Percentiles rank a stretch among this genome's conserved stretches.
Evolutionary conservation across 768 basidiomycete genomes (phyloP).

Genomic region (Auricularia auricula-judae): DNA sequence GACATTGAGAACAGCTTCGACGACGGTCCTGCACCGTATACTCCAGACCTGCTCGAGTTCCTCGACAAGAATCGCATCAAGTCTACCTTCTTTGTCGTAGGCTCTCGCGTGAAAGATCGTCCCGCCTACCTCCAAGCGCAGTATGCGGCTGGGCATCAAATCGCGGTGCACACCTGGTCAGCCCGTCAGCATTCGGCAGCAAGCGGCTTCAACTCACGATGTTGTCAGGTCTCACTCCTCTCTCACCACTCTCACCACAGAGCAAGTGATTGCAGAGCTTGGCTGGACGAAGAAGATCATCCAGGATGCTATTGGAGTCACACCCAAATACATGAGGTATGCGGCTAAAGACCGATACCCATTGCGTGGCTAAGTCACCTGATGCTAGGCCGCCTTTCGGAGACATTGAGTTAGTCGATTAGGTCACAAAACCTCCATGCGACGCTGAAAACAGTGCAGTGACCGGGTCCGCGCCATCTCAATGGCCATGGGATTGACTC

Average conservation of each 20-base stretch:
- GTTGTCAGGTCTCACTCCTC: conserved; percentile 29
- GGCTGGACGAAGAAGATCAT: conserved; percentile 35
- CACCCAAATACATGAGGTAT: conserved; percentile 4
- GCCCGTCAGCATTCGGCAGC: conserved; percentile 20
- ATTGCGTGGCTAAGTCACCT: conserved; percentile 9
- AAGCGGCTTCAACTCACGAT: conserved; percentile 15
- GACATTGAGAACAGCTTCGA: conserved; percentile 9
- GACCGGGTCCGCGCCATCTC: conserved; percentile 32
- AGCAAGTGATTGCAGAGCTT: conserved; percentile 34
- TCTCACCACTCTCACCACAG: conserved; percentile 21
- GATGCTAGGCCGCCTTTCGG: conserved; percentile 13
- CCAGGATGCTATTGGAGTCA: conserved; percentile 27
- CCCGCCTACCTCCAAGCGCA: conserved; percentile 36
- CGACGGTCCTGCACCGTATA: conserved; percentile 34
- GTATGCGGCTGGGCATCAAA: conserved; percentile 30
- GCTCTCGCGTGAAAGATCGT: conserved; percentile 27
- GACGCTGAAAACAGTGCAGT: conserved; percentile 17
- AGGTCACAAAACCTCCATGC: neutral
- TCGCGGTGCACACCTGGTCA: conserved; percentile 33
- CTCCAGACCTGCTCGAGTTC: conserved; percentile 31
- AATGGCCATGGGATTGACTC: conserved; percentile 32
- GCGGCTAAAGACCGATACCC: neutral
- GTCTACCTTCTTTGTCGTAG: conserved; percentile 34
- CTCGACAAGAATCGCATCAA: conserved; percentile 25
- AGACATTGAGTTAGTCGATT: conserved; percentile 13